Evolutionary conservation across 306 rosid species (phyloP).

Genomic region (Arachis hypogaea): DNA sequence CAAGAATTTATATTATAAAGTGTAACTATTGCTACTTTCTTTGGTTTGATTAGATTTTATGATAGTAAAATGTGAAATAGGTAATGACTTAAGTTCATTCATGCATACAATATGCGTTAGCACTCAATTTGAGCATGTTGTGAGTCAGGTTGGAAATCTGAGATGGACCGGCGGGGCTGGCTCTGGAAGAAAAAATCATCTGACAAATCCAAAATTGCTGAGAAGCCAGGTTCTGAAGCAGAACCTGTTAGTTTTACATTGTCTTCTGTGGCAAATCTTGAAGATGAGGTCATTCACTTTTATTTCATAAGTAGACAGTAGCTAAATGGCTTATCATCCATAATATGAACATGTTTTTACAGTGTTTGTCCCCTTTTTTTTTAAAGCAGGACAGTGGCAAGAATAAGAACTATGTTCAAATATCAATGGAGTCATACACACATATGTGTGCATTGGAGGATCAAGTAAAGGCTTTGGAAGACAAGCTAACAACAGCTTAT

Average conservation of each 20-base stretch:
- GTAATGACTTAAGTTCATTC: slow-evolving; percentile 7
- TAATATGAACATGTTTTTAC: neutral
- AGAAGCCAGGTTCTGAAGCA: slow-evolving; percentile 51
- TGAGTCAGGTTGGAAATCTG: slow-evolving; percentile 45
- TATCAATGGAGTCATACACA: slow-evolving; percentile 82
- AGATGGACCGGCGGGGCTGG: slow-evolving; percentile 91
- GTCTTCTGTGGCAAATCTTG: slow-evolving; percentile 48
- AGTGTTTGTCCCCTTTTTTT: slow-evolving; percentile 17
- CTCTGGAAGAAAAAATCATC: slow-evolving; percentile 92
- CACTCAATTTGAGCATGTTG: slow-evolving; percentile 14
- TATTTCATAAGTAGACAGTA: neutral
- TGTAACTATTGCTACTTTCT: slow-evolving; percentile 20
- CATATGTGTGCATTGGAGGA: slow-evolving; percentile 71
- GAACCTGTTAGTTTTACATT: slow-evolving; percentile 48
- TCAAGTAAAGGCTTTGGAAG: slow-evolving; percentile 66
- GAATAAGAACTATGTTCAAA: slow-evolving; percentile 76
- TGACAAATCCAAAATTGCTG: slow-evolving; percentile 59
- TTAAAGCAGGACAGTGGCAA: slow-evolving; percentile 60
- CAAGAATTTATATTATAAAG: neutral
- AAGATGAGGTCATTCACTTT: slow-evolving; percentile 56
- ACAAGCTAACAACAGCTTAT: slow-evolving; percentile 60
- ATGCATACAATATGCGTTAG: slow-evolving; percentile 23
- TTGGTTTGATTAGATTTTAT: slow-evolving; percentile 18
- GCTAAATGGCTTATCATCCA: slow-evolving; percentile 18
- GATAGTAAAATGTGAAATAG: slow-evolving; percentile 6